Percentiles rank a stretch among this genome's conserved stretches.
phyloP scores from a whole-genome alignment of 2,329 filamentous ascomycete genomes.

The Rugonectria rugulosa region DNA sequence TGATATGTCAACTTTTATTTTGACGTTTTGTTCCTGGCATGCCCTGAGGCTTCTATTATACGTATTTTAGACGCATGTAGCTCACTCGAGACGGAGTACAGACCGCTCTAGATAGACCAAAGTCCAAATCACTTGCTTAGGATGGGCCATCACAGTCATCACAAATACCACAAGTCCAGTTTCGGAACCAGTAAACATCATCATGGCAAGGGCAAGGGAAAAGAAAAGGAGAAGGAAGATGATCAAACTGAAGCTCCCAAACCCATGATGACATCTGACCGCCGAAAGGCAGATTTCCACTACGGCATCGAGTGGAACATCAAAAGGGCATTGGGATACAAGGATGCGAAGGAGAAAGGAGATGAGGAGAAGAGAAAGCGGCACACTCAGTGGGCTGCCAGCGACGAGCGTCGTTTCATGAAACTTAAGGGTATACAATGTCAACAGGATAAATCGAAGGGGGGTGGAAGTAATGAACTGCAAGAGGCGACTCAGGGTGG shows the following conservation, averaged over 20 bases:
- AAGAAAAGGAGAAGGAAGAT: not conserved
- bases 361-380: not conserved
- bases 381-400: not conserved
- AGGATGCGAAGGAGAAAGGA: conserved; percentile 3
- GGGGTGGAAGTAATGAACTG: too few species aligned
- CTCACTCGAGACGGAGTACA: not conserved
- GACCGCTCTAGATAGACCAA: not conserved
- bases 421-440: too few species aligned
- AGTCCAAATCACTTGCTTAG: not conserved
- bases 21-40: too few species aligned
- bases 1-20: too few species aligned
- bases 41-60: too few species aligned
- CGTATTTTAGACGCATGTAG: too few species aligned
- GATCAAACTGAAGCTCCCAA: not conserved
- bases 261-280: conserved; percentile 3
- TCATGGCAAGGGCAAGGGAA: conserved; percentile 1
- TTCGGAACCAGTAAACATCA: too few species aligned
- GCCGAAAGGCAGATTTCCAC: conserved; percentile 17
- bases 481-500: too few species aligned
- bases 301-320: conserved; percentile 14
- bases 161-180: not conserved
- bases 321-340: not conserved
- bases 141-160: not conserved
- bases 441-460: too few species aligned
- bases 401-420: not conserved